Base-by-base conservation (phyloP, 1,139 yeast species). In the Saccharomyces hybrid region DNA sequence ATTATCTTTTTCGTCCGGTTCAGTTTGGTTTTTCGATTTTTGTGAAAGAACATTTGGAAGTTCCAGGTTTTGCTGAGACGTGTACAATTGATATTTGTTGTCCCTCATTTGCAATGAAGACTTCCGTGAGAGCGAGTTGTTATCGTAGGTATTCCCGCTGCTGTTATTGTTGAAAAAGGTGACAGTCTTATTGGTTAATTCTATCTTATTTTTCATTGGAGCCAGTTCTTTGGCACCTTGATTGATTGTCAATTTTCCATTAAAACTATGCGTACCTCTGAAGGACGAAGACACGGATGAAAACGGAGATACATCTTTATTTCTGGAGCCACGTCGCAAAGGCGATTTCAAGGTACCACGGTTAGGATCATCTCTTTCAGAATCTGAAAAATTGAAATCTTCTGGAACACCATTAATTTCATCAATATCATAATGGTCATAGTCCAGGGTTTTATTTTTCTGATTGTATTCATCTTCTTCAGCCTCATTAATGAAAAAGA, bases 401-500 rank as follows among this genome's bases (percentile, higher is more conserved):
- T 80, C 86, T 0, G 87, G 86, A 2, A 82, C 69, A 49, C 71
- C 76, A 61, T 83, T 81, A 27, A 80, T 74, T 66, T 81, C 86
- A 62, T 81, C 86, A 5, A 81, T 51, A 51, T 63, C 64, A 32
- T 65, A 64, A 14, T 67, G 70, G 38, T 68, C 70, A 12, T 58
- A 59, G n/a, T 58, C 60, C 4, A 14, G 19, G 11, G 49, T 31
- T 27, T 56, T 58, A 27, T 52, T 52, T n/a, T 58, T 50, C 51
- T 59, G 58, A 51, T 63, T 61, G 50, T 64, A 65, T 24, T 57
- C 61, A 53, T 68, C 73, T 54, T 70, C 73, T 51, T 68, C 72
- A 2, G 62, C 54, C 48, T 70, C 73, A 55, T 69, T 71, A 31
- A 70, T 70, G 47, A 68, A 69, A 54, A 61, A 70, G 11, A 70